Conservation (phyloP, 495 filamentous ascomycete genomes). For the Hypoxylon perforatum region DNA sequence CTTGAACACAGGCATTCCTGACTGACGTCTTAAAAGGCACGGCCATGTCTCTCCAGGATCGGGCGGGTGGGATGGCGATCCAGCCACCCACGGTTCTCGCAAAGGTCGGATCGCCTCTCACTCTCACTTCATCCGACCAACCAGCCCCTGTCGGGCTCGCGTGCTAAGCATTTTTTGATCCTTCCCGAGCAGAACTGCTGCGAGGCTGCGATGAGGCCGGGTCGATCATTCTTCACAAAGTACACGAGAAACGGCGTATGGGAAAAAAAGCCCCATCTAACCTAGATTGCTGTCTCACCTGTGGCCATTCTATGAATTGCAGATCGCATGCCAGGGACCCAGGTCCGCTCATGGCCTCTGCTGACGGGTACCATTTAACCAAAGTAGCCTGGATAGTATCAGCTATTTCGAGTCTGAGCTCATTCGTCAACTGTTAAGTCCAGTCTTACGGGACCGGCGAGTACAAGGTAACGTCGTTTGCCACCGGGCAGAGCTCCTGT, state of each 20-base stretch:
- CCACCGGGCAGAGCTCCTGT: not conserved
- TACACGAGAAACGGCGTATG: not conserved
- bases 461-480: not conserved
- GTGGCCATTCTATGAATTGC: constrained; percentile 11
- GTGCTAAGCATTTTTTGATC: constrained; percentile 20
- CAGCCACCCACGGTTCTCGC: not conserved
- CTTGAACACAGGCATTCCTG: constrained; percentile 21
- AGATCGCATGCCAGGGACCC: constrained; percentile 21
- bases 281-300: constrained; percentile 25
- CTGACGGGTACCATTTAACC: not conserved
- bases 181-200: not conserved
- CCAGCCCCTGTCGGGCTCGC: constrained; percentile 2
- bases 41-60: constrained; percentile 25
- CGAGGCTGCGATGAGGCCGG: constrained; percentile 8
- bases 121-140: not conserved
- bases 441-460: not conserved
- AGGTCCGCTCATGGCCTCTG: not conserved
- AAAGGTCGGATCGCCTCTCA: not conserved
- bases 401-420: not conserved
- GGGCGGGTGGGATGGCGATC: constrained; percentile 6
- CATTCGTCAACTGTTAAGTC: not conserved
- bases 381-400: not conserved
- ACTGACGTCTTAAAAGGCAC: constrained; percentile 13
- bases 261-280: not conserved
- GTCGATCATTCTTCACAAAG: constrained; percentile 1